These are phyloP conservation scores for Amanita bisporigera DNA, from an alignment of 1,284 basidiomycete genomes.

Conservation along the genomic window DNA sequence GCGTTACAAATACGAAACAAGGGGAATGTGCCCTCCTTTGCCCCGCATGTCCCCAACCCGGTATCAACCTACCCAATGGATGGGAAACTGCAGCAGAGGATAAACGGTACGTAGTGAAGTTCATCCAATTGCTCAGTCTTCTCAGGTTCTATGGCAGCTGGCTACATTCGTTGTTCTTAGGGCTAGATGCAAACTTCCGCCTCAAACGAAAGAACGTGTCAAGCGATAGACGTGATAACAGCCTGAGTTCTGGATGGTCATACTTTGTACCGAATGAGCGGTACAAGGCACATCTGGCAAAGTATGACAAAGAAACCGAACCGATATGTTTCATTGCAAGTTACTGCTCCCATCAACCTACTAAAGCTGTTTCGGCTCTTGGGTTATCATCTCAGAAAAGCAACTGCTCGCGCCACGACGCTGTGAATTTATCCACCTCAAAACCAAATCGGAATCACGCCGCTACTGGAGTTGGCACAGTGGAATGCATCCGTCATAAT, in stretches of 20 bases:
- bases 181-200: slow-evolving; percentile 39
- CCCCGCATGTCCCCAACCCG: slow-evolving; percentile 44
- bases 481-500: slow-evolving; percentile 36
- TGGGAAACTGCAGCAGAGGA: slow-evolving; percentile 28
- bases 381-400: slow-evolving; percentile 19
- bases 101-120: slow-evolving; percentile 17
- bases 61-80: slow-evolving; percentile 38
- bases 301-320: slow-evolving; percentile 6
- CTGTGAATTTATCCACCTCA: slow-evolving; percentile 25
- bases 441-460: slow-evolving; percentile 20
- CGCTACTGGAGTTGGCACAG: slow-evolving; percentile 30
- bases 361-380: no score
- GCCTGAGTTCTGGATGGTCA: slow-evolving; percentile 28
- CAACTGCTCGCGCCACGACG: slow-evolving; percentile 34
- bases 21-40: slow-evolving; percentile 43
- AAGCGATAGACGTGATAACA: slow-evolving; percentile 27
- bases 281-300: slow-evolving; percentile 28
- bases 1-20: slow-evolving; percentile 24
- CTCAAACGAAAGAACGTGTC: slow-evolving; percentile 35
- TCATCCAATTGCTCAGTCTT: not conserved
- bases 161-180: slow-evolving; percentile 32
- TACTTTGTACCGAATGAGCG: slow-evolving; percentile 30
- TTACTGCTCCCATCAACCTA: not conserved
- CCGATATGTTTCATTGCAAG: no score
- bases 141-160: slow-evolving; percentile 22